phyloP scores from a whole-genome alignment of 805 yeast species.

The Candida nemodendra region DNA sequence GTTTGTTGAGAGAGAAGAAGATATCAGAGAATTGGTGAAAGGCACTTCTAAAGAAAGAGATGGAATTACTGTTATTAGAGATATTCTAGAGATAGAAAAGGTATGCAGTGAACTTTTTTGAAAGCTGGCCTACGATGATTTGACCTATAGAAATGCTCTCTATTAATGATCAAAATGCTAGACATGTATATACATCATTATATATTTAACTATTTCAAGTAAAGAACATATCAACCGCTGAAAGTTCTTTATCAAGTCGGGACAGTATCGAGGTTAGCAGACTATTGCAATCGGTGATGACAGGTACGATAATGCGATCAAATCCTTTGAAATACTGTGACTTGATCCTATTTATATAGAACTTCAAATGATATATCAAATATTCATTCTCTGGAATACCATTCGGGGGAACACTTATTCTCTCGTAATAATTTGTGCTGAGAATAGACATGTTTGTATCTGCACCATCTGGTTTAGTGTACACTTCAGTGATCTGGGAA shows the following conservation, averaged over 20 bases:
- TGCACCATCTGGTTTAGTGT: too few species aligned
- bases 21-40: slow-evolving; percentile 37
- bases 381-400: slow-evolving; percentile 14
- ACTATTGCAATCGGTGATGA: slow-evolving; percentile 22
- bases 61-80: slow-evolving; percentile 53
- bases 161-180: too few species aligned
- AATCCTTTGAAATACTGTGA: slow-evolving; percentile 18
- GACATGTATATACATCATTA: too few species aligned
- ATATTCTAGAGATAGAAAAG: slow-evolving; percentile 53
- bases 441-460: background rate
- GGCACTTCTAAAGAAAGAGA: slow-evolving; percentile 35
- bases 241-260: slow-evolving; percentile 19
- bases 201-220: slow-evolving; percentile 1
- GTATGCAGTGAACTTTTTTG: slow-evolving; percentile 51
- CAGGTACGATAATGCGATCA: slow-evolving; percentile 17
- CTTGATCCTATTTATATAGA: slow-evolving; percentile 12
- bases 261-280: slow-evolving; percentile 16
- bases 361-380: slow-evolving; percentile 9
- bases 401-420: slow-evolving; percentile 1
- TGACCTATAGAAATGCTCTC: too few species aligned
- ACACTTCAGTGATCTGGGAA: slow-evolving; percentile 1
- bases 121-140: too few species aligned
- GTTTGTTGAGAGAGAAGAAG: slow-evolving; percentile 69
- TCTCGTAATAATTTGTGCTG: slow-evolving; percentile 6
- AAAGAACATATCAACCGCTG: slow-evolving; percentile 13